Base-by-base conservation (phyloP, 1,139 yeast genomes). In the Geotrichum candidum region DNA sequence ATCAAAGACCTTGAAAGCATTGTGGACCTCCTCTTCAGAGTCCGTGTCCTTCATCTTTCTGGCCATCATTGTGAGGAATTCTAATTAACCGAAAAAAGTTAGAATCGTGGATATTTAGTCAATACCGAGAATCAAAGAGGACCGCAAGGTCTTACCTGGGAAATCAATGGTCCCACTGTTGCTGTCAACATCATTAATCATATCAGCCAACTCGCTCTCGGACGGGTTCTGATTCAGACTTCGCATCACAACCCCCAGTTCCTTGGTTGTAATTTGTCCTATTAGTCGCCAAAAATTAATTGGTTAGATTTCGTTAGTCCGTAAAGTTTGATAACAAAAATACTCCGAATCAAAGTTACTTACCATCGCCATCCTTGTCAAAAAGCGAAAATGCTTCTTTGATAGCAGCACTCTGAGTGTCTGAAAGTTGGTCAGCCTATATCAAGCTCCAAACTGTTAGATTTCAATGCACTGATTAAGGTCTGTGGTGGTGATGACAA, bases 221-320 rank as follows among this genome's bases (percentile, higher is more conserved):
- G 96, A 87, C 46, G 99, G 99, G 72, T 92, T 92, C 77, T 91
- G 96, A 54, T 98, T 98, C 73, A 94, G 82, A n/a, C 97, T 90
- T 78, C 99, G 86, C 98, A 94, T 94, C 62, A 94, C 99, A 10
- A 97, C 90, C 68, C 98, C 97, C 70, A 94, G 82, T 77, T 94
- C 99, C 74, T 89, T 86, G 71, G 97, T 89, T 66, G 97, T 90
- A 79, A 94, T 94, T 74, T 90, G 72, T 65, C 57, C 57, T 55
- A 48, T 29, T 5, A 13, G 15, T 27, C 3, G 57, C 48, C 33
- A 55, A 29, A 9, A 29, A 29, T 29, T 6, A 5, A 4, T 27
- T 33, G n/a, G 29, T 25, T 25, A 27, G 15, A 11, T 51, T n/a
- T 25, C 13, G 23, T 29, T 29, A 29, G 33, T 9, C 33, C 7